Conservation (phyloP, 768 basidiomycete genomes). For the Antrodiella citrinella region DNA sequence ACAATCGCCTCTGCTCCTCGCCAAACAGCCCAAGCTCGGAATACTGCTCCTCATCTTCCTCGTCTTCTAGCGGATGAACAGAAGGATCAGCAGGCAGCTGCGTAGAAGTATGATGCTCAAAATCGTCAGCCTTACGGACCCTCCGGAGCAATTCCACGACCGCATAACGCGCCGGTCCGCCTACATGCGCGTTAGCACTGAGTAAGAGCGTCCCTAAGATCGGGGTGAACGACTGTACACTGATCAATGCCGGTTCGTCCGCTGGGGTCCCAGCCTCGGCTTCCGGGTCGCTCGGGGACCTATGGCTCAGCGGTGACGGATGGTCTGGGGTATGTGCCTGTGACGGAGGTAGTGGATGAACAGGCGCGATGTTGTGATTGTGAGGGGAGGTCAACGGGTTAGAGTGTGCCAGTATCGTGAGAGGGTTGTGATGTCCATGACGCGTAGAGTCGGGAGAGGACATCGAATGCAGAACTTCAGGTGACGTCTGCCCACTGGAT, state of each 20-base stretch:
- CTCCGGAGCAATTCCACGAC: constrained; percentile 73
- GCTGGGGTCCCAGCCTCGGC: constrained; percentile 1
- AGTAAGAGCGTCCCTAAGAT: constrained; percentile 85
- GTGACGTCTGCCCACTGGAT: no score
- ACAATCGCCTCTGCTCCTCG: constrained; percentile 45
- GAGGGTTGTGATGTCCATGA: not conserved
- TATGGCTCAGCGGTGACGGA: constrained; percentile 63
- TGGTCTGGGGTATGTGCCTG: constrained; percentile 30
- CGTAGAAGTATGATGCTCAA: no score
- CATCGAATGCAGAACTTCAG: not conserved
- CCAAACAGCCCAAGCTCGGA: constrained; percentile 40
- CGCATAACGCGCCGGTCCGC: constrained; percentile 62
- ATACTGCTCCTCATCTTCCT: constrained; percentile 26
- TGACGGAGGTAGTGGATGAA: not conserved
- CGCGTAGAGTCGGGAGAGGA: not conserved
- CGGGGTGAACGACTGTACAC: constrained; percentile 84
- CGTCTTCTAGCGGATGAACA: no score
- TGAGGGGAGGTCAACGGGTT: constrained; percentile 2
- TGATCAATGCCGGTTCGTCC: constrained; percentile 48
- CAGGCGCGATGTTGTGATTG: constrained; percentile 1
- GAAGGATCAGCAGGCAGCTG: constrained; percentile 3
- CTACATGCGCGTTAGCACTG: constrained; percentile 66
- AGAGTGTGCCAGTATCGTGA: not conserved
- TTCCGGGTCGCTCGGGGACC: no score
- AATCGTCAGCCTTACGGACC: constrained; percentile 55